Evolutionary conservation across 345 rosid genomes (phyloP).

Genomic region (Streptanthus diversifolius): DNA sequence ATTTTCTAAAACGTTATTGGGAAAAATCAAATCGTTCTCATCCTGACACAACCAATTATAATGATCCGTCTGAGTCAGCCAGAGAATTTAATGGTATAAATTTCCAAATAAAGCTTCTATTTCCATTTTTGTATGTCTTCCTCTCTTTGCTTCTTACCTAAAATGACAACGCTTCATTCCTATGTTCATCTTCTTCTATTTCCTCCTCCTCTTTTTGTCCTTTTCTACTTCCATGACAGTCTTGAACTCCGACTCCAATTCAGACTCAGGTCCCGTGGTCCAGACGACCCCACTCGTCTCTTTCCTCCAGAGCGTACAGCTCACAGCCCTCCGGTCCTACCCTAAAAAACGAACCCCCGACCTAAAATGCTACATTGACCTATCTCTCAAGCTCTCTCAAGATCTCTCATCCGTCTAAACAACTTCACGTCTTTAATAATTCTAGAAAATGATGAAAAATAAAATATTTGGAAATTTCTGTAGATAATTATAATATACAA

Average conservation of each 20-base stretch:
- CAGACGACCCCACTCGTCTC: slow-evolving; percentile 41
- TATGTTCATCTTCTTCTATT: background rate
- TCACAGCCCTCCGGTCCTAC: slow-evolving; percentile 49
- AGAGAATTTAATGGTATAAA: background rate
- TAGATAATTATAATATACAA: too few species aligned
- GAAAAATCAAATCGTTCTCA: background rate
- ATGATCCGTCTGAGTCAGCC: slow-evolving; percentile 19
- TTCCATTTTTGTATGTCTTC: background rate
- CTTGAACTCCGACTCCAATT: background rate
- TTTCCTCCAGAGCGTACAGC: slow-evolving; percentile 68
- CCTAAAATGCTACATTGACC: slow-evolving; percentile 65
- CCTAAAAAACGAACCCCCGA: slow-evolving; percentile 42
- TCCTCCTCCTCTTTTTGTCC: slow-evolving; percentile 7
- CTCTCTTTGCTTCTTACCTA: background rate
- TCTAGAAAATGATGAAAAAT: too few species aligned
- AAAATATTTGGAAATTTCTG: too few species aligned
- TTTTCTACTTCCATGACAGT: slow-evolving; percentile 16
- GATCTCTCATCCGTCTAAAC: slow-evolving; percentile 44
- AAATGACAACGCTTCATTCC: background rate
- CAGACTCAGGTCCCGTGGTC: slow-evolving; percentile 34
- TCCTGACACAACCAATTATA: background rate
- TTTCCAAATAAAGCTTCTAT: background rate
- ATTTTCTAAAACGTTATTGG: too few species aligned
- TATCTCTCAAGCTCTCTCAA: slow-evolving; percentile 47
- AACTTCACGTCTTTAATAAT: too few species aligned